A percentile compares a stretch with the other conserved stretches of the same genome.
Evolutionary conservation across 768 basidiomycete species (phyloP).

Genomic region (Trametes elegans): DNA sequence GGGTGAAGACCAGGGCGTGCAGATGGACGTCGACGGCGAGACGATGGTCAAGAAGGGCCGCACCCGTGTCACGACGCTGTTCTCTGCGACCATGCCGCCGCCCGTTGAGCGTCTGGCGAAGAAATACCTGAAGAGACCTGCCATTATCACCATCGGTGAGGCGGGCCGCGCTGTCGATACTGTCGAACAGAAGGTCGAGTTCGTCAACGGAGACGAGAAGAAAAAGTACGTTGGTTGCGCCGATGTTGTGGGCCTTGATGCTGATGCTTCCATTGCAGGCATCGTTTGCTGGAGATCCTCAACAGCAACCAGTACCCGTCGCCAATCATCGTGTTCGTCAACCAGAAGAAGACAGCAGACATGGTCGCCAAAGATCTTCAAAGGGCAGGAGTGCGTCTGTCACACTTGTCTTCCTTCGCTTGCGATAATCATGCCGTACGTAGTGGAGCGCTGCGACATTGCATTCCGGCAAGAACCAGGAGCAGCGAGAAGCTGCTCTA

Average conservation of each 20-base stretch:
- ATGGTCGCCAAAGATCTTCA: slow-evolving; percentile 95
- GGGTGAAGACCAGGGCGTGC: slow-evolving; percentile 74
- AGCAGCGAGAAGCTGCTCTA: slow-evolving; percentile 92
- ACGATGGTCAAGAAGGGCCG: slow-evolving; percentile 70
- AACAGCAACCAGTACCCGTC: slow-evolving; percentile 79
- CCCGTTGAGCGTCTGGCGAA: slow-evolving; percentile 93
- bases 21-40: slow-evolving; percentile 76
- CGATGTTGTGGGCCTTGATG: neutral
- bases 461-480: slow-evolving; percentile 97
- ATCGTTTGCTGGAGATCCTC: slow-evolving; percentile 86
- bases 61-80: slow-evolving; percentile 91
- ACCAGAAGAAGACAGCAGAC: slow-evolving; percentile 99
- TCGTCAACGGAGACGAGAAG: slow-evolving; percentile 91
- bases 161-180: slow-evolving; percentile 98
- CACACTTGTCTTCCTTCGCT: neutral
- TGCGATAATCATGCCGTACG: neutral
- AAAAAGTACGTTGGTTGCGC: slow-evolving; percentile 69
- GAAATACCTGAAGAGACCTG: slow-evolving; percentile 91
- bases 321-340: slow-evolving; percentile 98
- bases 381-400: slow-evolving; percentile 72
- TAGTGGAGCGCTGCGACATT: slow-evolving; percentile 90
- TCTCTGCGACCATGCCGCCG: slow-evolving; percentile 98
- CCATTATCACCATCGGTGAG: slow-evolving; percentile 96
- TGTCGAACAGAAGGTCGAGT: slow-evolving; percentile 95
- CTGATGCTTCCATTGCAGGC: slow-evolving; percentile 43